Base-by-base conservation (phyloP, 1,139 yeast species). In the Scheffersomyces insectosa region DNA sequence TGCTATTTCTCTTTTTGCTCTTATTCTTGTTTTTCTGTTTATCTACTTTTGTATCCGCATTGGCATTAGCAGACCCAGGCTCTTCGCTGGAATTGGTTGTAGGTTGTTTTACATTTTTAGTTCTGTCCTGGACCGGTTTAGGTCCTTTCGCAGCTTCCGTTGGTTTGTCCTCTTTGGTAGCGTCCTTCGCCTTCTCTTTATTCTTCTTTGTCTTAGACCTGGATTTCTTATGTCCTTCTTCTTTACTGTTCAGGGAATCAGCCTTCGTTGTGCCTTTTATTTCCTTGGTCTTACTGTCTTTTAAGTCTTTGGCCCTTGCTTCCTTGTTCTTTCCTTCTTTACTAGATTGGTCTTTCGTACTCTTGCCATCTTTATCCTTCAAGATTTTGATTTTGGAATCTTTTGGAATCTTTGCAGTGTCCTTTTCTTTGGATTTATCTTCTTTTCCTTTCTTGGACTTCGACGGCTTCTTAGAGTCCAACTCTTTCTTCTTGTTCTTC, bases 21-120 rank as follows among this genome's bases (percentile, higher is more conserved):
- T 8, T 25, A 16, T 36, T 31, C 35, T 37, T 34, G 33, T 28
- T 41, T 27, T n/a, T 12, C 12, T 14, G n/a, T n/a, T 27, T 40
- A 9, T 40, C 15, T 11, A 41, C 3, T 20, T 20, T 5, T 20
- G 8, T 8, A 6, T 20, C 25, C 3, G 25, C 9, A 20, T 20
- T 20, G 6, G 7, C 25, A 27, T 33, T 32, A 7, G 25, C 25
- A 20, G 8, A 5, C 8, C 6, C 25, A 16, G 16, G 3, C 4
- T 20, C 25, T 5, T 20, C 25, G 25, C 3, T 20, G 25, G 25
- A 6, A 7, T 20, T 7, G 6, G 25, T 7, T 20, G 25, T 20
- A 20, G 25, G 6, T 7, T 20, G 25, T 20, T 20, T 20, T 20
- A 20, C 25, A 20, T 20, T 20, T 20, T 20, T 20, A 5, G 25